Percentiles rank a stretch among this genome's conserved stretches.
Evolutionary conservation across 208 protist genomes (phyloP).

Genomic region (Leishmania guyanensis): DNA sequence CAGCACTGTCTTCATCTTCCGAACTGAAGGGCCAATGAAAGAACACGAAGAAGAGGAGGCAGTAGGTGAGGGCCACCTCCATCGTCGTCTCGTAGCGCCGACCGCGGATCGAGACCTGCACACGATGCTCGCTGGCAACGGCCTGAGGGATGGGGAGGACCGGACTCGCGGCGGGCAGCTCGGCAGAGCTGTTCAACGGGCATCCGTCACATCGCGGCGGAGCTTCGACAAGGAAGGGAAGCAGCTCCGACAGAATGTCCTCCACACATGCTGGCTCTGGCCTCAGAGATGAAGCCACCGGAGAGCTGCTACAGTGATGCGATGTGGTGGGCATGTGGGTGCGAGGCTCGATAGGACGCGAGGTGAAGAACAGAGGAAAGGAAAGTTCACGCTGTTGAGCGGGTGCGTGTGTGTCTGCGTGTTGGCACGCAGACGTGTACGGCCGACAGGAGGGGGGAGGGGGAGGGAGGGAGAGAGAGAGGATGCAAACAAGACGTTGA

Average conservation of each 20-base stretch:
- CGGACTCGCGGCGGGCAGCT: neutral
- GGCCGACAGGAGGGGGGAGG: neutral
- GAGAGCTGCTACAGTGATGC: neutral
- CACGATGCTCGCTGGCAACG: conserved; percentile 34
- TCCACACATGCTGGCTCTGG: neutral
- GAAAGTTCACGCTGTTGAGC: neutral
- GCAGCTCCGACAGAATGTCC: conserved; percentile 12
- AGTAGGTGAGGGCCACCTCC: conserved; percentile 50
- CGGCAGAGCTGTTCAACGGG: neutral
- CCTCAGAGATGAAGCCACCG: neutral
- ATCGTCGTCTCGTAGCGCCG: conserved; percentile 72
- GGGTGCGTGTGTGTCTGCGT: neutral
- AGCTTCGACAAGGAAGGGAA: neutral
- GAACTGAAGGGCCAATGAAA: conserved; percentile 38
- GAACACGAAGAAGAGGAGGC: conserved; percentile 52
- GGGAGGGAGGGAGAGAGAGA: neutral
- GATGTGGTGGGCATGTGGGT: neutral
- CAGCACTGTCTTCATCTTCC: neutral
- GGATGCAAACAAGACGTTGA: neutral
- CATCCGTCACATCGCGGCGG: neutral
- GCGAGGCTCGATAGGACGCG: neutral
- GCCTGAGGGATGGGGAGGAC: conserved; percentile 14
- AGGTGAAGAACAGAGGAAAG: neutral
- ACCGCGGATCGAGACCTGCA: conserved; percentile 67
- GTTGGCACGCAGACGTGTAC: neutral